Evolutionary conservation across 2,329 filamentous ascomycete genomes (phyloP).

Genomic region (Claviceps maximensis): DNA sequence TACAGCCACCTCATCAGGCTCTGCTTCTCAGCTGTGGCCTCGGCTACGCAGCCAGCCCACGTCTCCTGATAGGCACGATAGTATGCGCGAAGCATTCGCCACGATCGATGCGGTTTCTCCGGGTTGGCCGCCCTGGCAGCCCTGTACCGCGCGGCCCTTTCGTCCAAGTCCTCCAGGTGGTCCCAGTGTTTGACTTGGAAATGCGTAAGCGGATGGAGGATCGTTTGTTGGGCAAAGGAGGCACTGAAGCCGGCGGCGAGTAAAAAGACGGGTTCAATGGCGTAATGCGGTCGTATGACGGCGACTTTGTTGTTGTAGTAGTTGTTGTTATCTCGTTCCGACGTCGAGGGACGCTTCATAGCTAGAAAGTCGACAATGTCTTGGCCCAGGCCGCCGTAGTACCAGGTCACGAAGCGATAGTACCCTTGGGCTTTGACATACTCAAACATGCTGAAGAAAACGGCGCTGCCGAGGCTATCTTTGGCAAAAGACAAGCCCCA

Average conservation of each 20-base stretch:
- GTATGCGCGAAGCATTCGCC: constrained; percentile 49
- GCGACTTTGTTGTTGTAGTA: constrained; percentile 13
- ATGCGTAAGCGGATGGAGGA: constrained; percentile 59
- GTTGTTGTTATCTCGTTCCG: constrained; percentile 8
- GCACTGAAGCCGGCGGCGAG: constrained; percentile 55
- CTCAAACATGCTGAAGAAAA: constrained; percentile 67
- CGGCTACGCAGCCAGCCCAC: constrained; percentile 42
- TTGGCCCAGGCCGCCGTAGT: constrained; percentile 47
- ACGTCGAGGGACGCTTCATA: constrained; percentile 26
- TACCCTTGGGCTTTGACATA: constrained; percentile 60
- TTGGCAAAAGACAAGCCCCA: constrained; percentile 57
- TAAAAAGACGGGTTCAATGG: constrained; percentile 60
- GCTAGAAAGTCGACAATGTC: constrained; percentile 38
- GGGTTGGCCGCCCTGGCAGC: constrained; percentile 18
- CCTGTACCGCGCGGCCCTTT: constrained; percentile 35
- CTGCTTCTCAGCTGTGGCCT: constrained; percentile 42
- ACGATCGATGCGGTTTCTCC: constrained; percentile 23
- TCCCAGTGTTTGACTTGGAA: constrained; percentile 64
- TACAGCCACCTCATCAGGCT: constrained; percentile 53
- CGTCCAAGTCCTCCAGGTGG: constrained; percentile 58
- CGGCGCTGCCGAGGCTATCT: constrained; percentile 53
- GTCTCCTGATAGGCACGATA: constrained; percentile 60
- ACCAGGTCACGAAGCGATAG: constrained; percentile 57
- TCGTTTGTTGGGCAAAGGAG: constrained; percentile 52
- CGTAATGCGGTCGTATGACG: constrained; percentile 60